These are phyloP conservation scores for Apophysomyces elegans DNA, from an alignment of 371 early-diverging fungal species.

Conservation along the genomic window DNA sequence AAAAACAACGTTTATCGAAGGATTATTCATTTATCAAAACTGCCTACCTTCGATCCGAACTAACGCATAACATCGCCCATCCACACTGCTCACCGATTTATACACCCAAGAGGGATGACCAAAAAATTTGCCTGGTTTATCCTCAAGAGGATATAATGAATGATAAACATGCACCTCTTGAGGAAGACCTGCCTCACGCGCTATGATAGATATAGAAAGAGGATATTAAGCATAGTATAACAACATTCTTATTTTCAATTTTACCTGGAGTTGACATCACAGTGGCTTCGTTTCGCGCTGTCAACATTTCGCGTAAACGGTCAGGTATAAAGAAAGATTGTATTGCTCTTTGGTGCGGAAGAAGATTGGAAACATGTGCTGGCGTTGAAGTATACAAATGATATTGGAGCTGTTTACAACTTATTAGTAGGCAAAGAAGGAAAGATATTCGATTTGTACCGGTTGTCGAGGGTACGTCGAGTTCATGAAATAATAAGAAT, in stretches of 20 bases:
- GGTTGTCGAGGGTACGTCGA: constrained; percentile 47
- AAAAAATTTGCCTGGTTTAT: constrained; percentile 59
- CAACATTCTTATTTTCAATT: constrained; percentile 2
- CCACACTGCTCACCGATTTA: constrained; percentile 81
- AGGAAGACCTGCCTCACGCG: constrained; percentile 63
- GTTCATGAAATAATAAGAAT: constrained; percentile 48
- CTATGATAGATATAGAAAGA: constrained; percentile 20
- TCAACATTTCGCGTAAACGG: constrained; percentile 75
- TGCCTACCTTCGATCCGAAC: constrained; percentile 77
- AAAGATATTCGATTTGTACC: constrained; percentile 20
- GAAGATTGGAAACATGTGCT: constrained; percentile 72
- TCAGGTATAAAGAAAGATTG: constrained; percentile 87
- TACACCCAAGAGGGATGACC: constrained; percentile 82
- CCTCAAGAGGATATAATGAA: constrained; percentile 80
- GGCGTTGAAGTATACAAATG: constrained; percentile 76
- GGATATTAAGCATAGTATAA: not conserved
- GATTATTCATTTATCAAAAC: not conserved
- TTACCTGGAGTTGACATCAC: constrained; percentile 63
- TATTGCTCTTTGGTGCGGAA: constrained; percentile 75
- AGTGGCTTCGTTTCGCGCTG: constrained; percentile 71
- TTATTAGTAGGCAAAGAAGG: constrained; percentile 1
- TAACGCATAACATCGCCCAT: constrained; percentile 84
- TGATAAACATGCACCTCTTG: constrained; percentile 55
- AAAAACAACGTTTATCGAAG: not conserved
- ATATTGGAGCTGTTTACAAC: constrained; percentile 63